A percentile compares a stretch with the other conserved stretches of the same genome.
These are phyloP conservation scores for Skeletonema menzelii DNA, from an alignment of 108 stramenopile species.

Conservation along the genomic window DNA sequence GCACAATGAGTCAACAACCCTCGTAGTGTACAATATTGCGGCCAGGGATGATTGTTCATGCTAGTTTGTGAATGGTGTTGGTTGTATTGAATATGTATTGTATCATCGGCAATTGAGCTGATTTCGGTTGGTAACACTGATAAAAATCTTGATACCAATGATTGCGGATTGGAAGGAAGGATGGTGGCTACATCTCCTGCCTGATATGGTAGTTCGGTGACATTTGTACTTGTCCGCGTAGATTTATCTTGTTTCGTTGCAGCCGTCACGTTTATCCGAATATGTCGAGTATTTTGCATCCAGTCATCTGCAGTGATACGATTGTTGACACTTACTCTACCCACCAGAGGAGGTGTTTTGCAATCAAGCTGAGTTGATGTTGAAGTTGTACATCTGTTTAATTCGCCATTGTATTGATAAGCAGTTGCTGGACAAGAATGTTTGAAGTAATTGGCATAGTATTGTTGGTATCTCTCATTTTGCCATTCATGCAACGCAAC, in stretches of 20 bases:
- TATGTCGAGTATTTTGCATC: slow-evolving; percentile 81
- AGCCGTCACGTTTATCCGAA: slow-evolving; percentile 41
- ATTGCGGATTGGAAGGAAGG: slow-evolving; percentile 62
- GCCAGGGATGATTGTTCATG: slow-evolving; percentile 54
- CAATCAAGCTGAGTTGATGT: background rate
- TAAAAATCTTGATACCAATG: slow-evolving; percentile 62
- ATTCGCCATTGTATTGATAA: slow-evolving; percentile 54
- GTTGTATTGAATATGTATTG: slow-evolving; percentile 44
- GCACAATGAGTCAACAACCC: slow-evolving; percentile 77
- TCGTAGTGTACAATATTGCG: slow-evolving; percentile 63
- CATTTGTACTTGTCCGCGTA: background rate
- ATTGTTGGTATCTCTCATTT: slow-evolving; percentile 19
- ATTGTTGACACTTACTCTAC: slow-evolving; percentile 53
- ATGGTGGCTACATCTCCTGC: slow-evolving; percentile 82
- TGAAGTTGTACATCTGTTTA: background rate
- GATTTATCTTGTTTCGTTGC: background rate
- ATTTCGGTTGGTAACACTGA: slow-evolving; percentile 59
- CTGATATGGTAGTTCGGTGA: slow-evolving; percentile 51
- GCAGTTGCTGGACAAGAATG: slow-evolving; percentile 60
- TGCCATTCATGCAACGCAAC: slow-evolving; percentile 50
- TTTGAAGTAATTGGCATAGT: slow-evolving; percentile 64
- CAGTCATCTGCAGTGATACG: slow-evolving; percentile 73
- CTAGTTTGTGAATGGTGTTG: background rate
- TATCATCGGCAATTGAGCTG: slow-evolving; percentile 51
- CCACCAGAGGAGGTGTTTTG: slow-evolving; percentile 41